Evolutionary conservation across 2,329 filamentous ascomycete genomes (phyloP).

Genomic region (Botrytis galanthina): DNA sequence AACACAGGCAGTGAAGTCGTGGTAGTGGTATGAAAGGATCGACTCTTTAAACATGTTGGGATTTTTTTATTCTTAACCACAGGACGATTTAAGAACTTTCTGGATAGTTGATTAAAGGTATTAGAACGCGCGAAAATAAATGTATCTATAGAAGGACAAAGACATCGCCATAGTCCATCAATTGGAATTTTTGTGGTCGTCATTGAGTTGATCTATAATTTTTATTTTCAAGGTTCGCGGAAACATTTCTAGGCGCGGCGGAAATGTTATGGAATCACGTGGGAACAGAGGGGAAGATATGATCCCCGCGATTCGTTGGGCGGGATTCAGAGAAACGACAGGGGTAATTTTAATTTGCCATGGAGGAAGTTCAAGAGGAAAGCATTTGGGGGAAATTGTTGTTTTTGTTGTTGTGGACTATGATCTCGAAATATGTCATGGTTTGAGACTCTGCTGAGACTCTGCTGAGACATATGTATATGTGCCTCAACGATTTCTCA

Average conservation of each 20-base stretch:
- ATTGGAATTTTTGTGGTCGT: constrained; percentile 40
- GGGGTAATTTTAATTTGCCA: background rate
- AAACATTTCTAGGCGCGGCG: constrained; percentile 9
- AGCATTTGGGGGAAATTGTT: background rate
- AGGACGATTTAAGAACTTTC: constrained; percentile 16
- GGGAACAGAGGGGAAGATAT: background rate
- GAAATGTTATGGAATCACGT: constrained; percentile 10
- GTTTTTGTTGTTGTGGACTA: background rate
- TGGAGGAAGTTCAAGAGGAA: background rate
- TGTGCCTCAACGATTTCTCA: background rate
- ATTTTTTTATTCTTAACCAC: background rate
- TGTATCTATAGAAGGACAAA: constrained; percentile 56
- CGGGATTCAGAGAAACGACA: background rate
- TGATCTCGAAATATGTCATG: background rate
- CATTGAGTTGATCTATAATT: constrained; percentile 34
- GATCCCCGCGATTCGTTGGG: constrained; percentile 5
- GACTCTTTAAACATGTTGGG: constrained; percentile 6
- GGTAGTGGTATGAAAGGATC: background rate
- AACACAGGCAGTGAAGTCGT: background rate
- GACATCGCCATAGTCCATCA: constrained; percentile 63
- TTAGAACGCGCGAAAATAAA: constrained; percentile 25
- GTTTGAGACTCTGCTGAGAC: background rate
- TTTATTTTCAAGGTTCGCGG: background rate
- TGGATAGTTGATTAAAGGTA: background rate
- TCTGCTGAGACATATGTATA: background rate